Conservation (phyloP, 208 protist genomes). For the Trypanosoma platydactyli region DNA sequence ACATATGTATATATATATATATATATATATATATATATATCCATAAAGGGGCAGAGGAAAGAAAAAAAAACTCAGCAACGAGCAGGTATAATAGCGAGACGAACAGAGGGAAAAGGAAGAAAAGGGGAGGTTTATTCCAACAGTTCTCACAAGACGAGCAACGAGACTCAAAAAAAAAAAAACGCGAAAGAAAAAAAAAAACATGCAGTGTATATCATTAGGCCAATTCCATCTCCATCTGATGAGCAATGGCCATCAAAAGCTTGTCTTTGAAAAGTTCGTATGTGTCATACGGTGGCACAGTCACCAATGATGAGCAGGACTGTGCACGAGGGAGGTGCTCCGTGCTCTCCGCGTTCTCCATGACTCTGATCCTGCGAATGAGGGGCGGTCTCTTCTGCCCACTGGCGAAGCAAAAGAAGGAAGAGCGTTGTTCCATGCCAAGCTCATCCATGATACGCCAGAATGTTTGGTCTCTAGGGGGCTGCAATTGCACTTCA, state of each 20-base stretch:
- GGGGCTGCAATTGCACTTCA: slow-evolving; percentile 44
- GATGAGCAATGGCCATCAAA: slow-evolving; percentile 71
- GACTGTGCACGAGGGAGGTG: slow-evolving; percentile 88
- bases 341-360: slow-evolving; percentile 78
- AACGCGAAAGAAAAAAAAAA: slow-evolving; percentile 12
- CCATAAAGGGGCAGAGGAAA: no score
- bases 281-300: slow-evolving; percentile 79
- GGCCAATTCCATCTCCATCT: slow-evolving; percentile 91
- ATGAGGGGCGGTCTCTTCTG: slow-evolving; percentile 84
- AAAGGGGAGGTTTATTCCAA: no score
- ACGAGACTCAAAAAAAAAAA: slow-evolving; percentile 11
- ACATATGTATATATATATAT: no score
- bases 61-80: no score
- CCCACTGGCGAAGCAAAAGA: slow-evolving; percentile 88
- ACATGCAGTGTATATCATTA: slow-evolving; percentile 28
- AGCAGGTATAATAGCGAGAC: no score
- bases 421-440: slow-evolving; percentile 70
- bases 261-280: slow-evolving; percentile 84
- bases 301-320: slow-evolving; percentile 84
- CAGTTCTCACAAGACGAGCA: background rate
- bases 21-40: no score
- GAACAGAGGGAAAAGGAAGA: no score
- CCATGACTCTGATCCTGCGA: slow-evolving; percentile 62
- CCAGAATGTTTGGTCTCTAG: slow-evolving; percentile 79
- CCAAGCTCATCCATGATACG: slow-evolving; percentile 81